Conservation (phyloP, 768 basidiomycete species). For the Pulveroboletus sp. region DNA sequence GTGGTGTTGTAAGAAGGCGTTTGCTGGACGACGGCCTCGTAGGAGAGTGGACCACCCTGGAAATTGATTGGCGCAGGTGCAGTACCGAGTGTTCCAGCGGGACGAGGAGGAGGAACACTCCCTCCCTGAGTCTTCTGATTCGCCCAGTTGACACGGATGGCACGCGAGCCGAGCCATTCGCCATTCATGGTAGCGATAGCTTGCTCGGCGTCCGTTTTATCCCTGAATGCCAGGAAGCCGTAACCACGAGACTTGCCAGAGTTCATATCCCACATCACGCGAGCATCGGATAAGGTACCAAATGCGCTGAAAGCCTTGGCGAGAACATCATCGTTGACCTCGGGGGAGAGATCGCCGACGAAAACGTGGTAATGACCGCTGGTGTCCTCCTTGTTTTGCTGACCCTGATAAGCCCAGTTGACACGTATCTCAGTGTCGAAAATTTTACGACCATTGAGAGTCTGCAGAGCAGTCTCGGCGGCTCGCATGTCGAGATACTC, state of each 20-base stretch:
- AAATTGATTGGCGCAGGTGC: constrained; percentile 91
- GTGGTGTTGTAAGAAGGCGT: constrained; percentile 93
- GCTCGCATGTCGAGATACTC: constrained; percentile 99
- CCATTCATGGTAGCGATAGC: constrained; percentile 99
- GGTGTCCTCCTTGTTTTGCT: constrained; percentile 98
- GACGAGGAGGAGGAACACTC: constrained; percentile 32
- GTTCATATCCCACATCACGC: constrained; percentile 99
- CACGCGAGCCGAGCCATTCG: constrained; percentile 97
- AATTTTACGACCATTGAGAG: constrained; percentile 97
- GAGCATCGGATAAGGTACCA: constrained; percentile 92
- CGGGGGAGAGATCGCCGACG: constrained; percentile 98
- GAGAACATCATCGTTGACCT: constrained; percentile 97
- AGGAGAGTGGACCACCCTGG: constrained; percentile 82
- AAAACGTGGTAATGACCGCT: constrained; percentile 98
- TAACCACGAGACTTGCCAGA: constrained; percentile 98
- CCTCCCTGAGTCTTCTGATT: constrained; percentile 95
- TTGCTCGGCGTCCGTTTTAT: constrained; percentile 98
- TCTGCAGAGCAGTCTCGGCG: constrained; percentile 97
- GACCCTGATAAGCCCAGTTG: constrained; percentile 99
- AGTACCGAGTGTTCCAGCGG: constrained; percentile 45
- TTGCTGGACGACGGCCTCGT: constrained; percentile 90
- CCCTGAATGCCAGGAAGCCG: constrained; percentile 97
- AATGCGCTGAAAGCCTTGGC: constrained; percentile 97
- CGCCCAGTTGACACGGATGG: constrained; percentile 99
- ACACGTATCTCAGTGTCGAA: constrained; percentile 99